Conservation (phyloP, 2,329 filamentous ascomycete species). For the Apiospora sp. region DNA sequence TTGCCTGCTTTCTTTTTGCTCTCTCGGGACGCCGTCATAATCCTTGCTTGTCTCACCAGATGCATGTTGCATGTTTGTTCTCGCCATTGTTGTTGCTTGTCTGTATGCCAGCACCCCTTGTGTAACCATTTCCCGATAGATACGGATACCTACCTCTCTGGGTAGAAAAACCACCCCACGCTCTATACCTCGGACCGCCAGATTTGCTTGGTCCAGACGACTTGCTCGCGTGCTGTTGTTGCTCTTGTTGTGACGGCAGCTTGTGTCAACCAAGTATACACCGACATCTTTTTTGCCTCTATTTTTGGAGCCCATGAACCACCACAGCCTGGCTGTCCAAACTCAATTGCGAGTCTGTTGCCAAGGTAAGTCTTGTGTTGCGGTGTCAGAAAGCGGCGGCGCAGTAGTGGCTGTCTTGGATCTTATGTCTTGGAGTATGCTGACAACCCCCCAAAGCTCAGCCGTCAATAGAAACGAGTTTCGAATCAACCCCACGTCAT, state of each 20-base stretch:
- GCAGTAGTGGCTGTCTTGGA: neutral
- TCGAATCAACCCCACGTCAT: conserved; percentile 1
- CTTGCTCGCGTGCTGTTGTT: conserved; percentile 7
- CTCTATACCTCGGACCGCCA: conserved; percentile 12
- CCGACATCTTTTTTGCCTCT: neutral
- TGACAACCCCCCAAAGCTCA: neutral
- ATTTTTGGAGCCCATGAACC: conserved; percentile 11
- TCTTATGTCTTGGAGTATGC: conserved; percentile 8
- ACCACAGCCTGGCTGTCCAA: neutral
- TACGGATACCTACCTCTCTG: conserved; percentile 2
- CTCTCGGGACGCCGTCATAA: conserved; percentile 16
- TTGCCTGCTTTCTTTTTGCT: conserved; percentile 19
- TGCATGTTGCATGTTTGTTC: conserved; percentile 22
- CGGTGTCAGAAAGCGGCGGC: neutral
- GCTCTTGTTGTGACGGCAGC: neutral
- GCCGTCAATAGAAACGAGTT: conserved; percentile 8
- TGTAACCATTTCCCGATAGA: conserved; percentile 17
- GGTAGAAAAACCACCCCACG: neutral
- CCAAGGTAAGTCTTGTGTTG: neutral
- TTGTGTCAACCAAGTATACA: neutral
- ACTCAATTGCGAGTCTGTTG: conserved; percentile 1
- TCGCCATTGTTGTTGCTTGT: conserved; percentile 22
- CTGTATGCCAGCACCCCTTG: conserved; percentile 24
- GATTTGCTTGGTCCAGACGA: neutral
- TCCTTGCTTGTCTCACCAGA: conserved; percentile 23